Evolutionary conservation across 208 protist genomes (phyloP).

Genomic region (Naegleria gruberi): DNA sequence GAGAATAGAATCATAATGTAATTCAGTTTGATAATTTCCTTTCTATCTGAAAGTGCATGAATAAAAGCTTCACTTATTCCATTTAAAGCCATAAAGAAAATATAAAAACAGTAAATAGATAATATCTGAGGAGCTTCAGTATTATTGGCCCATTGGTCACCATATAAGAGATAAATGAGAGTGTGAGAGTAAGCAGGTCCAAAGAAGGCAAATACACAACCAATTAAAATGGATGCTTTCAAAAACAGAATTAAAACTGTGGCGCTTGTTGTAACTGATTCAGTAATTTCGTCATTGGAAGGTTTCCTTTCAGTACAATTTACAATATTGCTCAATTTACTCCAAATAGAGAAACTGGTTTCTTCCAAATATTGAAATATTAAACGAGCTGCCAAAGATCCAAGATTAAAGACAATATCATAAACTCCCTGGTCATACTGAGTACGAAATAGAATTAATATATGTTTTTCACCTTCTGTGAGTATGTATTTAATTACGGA

Average conservation of each 20-base stretch:
- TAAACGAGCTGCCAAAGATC: constrained; percentile 66
- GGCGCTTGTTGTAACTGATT: constrained; percentile 31
- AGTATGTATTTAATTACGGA: constrained; percentile 67
- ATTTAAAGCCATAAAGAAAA: constrained; percentile 63
- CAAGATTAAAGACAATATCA: constrained; percentile 66
- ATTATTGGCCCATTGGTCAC: constrained; percentile 50
- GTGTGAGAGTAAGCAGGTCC: constrained; percentile 53
- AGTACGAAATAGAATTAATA: constrained; percentile 55
- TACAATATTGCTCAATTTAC: constrained; percentile 41
- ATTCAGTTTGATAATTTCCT: constrained; percentile 31
- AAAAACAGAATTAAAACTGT: constrained; percentile 60
- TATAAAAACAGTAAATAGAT: constrained; percentile 60
- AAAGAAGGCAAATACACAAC: constrained; percentile 54
- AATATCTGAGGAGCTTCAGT: constrained; percentile 57
- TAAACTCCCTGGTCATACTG: constrained; percentile 66
- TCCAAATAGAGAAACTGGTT: constrained; percentile 65
- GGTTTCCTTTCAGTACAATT: neutral
- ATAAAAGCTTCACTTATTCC: constrained; percentile 72
- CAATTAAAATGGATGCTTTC: constrained; percentile 58
- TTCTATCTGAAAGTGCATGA: constrained; percentile 49
- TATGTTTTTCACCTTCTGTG: constrained; percentile 70
- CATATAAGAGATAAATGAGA: constrained; percentile 62
- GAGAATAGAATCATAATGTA: constrained; percentile 9
- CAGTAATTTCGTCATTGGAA: neutral
- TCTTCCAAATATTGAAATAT: constrained; percentile 80